Evolutionary conservation across 1,139 yeast genomes (phyloP), one percentile per base, ranked within the genome.

Genomic region (Saccharomycopsis hybrid): DNA sequence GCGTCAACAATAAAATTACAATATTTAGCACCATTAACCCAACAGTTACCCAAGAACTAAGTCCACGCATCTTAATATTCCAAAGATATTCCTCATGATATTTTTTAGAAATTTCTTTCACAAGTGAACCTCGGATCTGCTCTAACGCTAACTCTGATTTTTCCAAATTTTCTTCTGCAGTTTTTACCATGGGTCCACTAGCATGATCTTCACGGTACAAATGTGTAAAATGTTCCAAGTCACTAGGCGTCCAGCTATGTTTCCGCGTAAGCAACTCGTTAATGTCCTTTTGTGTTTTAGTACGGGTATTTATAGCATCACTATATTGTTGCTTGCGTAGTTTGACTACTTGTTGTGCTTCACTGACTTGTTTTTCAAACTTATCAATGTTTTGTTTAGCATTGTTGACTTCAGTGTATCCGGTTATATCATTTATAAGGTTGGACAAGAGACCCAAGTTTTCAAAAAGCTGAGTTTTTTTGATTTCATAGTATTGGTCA

Each of bases 81-180:
- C 98, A 94, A 3, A 92, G 82, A 66, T 94, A 98, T 61, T 94
- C 99, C 62, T 94, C 98, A 56, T 92, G 96, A 60, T 94, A 94
- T 57, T 97, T 70, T 1, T 92, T 81, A 59, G 90, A 72, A 36
- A 94, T 92, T 58, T 87, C 82, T 55, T 82, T 82, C 4, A 90
- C 82, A 44, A 90, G 68, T 54, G 76, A 77, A 44, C 79, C 73
- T 57, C 85, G 94, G 5, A 84, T 67, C 3, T 81, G 80, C 54
- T 90, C 97, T 39, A 85, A 86, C 49, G 64, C 65, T 25, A 64
- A 66, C 59, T 94, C 98, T 1, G 82, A 74, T 9, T 70, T 68
- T 39, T 72, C 75, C 49, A 89, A 70, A 3, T 64, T 61, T 4
- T 59, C 59, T 49, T 81, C 80, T 0, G 88, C 70, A 3, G 70